Conservation (phyloP, 2,329 filamentous ascomycete genomes). For the Mycocentrospora acerina region DNA sequence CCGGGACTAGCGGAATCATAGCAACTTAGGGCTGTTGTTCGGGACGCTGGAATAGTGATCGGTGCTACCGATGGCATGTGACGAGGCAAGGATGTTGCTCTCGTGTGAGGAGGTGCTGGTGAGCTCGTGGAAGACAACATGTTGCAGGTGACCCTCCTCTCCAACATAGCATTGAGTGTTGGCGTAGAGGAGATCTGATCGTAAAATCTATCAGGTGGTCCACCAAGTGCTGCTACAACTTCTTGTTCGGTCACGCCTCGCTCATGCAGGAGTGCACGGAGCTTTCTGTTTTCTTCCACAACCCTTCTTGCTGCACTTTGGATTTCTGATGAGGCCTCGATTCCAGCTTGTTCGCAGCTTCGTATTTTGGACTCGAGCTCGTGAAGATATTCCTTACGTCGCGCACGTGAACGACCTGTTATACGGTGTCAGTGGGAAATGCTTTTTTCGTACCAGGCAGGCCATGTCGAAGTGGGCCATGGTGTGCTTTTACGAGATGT, state of each 20-base stretch:
- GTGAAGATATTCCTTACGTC: constrained; percentile 71
- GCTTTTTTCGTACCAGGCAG: background rate
- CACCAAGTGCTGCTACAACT: constrained; percentile 43
- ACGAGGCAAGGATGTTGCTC: constrained; percentile 15
- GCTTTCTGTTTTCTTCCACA: constrained; percentile 66
- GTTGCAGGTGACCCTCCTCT: constrained; percentile 28
- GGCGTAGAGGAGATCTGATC: constrained; percentile 33
- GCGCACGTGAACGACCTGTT: constrained; percentile 66
- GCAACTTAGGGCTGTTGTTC: constrained; percentile 23
- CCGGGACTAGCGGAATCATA: constrained; percentile 33
- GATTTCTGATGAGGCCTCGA: constrained; percentile 70
- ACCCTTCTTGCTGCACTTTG: constrained; percentile 70
- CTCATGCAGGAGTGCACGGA: constrained; percentile 60
- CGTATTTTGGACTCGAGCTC: constrained; percentile 68
- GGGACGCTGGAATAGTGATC: constrained; percentile 24
- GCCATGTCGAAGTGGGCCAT: background rate
- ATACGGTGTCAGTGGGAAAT: constrained; percentile 6
- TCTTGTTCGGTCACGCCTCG: constrained; percentile 60
- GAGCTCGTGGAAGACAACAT: constrained; percentile 20
- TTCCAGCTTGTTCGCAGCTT: constrained; percentile 63
- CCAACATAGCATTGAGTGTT: constrained; percentile 34
- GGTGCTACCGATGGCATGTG: constrained; percentile 22
- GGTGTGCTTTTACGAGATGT: too few species aligned
- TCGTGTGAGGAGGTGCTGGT: constrained; percentile 14
- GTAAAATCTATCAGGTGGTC: constrained; percentile 21